Percentiles rank a stretch among this genome's conserved stretches.
Conservation (phyloP, 2,329 filamentous ascomycete species). For the Eutypa lata region DNA sequence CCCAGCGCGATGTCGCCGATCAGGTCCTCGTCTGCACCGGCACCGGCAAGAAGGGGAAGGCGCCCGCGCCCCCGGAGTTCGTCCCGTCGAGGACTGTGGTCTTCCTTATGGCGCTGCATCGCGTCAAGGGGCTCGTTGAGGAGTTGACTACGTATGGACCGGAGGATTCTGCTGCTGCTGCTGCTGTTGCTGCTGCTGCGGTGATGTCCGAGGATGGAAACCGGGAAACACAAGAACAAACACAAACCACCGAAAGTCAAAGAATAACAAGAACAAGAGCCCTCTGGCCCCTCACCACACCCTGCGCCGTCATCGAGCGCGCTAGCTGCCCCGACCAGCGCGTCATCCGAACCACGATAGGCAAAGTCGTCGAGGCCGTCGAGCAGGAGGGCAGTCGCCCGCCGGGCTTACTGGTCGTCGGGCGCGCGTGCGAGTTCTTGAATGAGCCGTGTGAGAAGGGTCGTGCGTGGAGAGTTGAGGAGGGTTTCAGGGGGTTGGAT, state of each 20-base stretch:
- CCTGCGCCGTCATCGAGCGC: slow-evolving; percentile 89
- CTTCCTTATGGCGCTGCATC: slow-evolving; percentile 92
- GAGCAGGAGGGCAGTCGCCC: slow-evolving; percentile 87
- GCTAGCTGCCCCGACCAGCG: slow-evolving; percentile 93
- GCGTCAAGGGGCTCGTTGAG: slow-evolving; percentile 69
- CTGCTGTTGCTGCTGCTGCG: slow-evolving; percentile 3
- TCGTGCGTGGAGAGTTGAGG: slow-evolving; percentile 79
- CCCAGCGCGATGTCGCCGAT: slow-evolving; percentile 85
- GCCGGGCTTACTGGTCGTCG: slow-evolving; percentile 84
- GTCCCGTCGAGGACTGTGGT: slow-evolving; percentile 77
- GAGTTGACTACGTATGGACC: slow-evolving; percentile 57
- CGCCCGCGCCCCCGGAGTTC: slow-evolving; percentile 78
- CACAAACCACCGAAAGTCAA: not conserved
- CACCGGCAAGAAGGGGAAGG: slow-evolving; percentile 83
- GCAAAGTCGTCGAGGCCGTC: slow-evolving; percentile 75
- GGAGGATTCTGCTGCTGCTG: slow-evolving; percentile 23
- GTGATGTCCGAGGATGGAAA: slow-evolving; percentile 25
- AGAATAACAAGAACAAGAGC: slow-evolving; percentile 4
- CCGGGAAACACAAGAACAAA: slow-evolving; percentile 27
- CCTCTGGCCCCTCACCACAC: slow-evolving; percentile 73
- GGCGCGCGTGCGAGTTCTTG: slow-evolving; percentile 77
- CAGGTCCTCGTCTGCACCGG: slow-evolving; percentile 96
- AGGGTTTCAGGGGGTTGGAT: slow-evolving; percentile 77
- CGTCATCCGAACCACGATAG: slow-evolving; percentile 83
- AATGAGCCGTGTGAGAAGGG: slow-evolving; percentile 52